These are phyloP conservation scores for Gardenia jasminoides DNA, from an alignment of 257 asterid genomes.

Conservation along the genomic window DNA sequence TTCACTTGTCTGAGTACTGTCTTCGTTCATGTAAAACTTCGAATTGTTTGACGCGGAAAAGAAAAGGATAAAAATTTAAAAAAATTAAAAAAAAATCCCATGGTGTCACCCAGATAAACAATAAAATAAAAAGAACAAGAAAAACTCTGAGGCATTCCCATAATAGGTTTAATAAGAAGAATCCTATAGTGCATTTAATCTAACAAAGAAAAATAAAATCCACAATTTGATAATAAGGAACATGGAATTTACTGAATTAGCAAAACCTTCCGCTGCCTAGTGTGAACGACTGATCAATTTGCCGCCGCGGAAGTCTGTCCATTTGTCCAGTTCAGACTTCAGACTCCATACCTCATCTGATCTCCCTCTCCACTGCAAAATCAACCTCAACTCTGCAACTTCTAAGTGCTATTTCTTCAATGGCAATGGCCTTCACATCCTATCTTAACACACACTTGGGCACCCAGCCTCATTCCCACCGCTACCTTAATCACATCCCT, in stretches of 20 bases:
- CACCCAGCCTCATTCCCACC: conserved; percentile 27
- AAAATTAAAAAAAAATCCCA: no score
- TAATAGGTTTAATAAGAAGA: no score
- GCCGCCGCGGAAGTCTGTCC: not conserved
- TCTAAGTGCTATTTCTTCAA: not conserved
- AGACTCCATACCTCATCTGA: conserved; percentile 1
- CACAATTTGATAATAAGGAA: no score
- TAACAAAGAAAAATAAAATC: no score
- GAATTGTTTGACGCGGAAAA: no score
- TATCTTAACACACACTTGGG: conserved; percentile 45
- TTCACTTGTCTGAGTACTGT: no score
- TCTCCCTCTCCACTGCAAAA: not conserved
- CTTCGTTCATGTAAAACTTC: no score
- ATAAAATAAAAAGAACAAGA: no score
- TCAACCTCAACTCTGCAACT: not conserved
- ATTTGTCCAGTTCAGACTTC: not conserved
- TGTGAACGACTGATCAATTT: not conserved
- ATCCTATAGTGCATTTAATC: no score
- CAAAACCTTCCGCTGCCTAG: not conserved
- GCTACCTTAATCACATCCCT: conserved; percentile 32
- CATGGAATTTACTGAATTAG: not conserved
- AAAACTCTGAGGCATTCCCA: no score
- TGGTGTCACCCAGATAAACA: no score
- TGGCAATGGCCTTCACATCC: conserved; percentile 52
- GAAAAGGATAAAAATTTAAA: no score